Evolutionary conservation across 441 rosid genomes (phyloP).

Genomic region (Adansonia grandidieri): DNA sequence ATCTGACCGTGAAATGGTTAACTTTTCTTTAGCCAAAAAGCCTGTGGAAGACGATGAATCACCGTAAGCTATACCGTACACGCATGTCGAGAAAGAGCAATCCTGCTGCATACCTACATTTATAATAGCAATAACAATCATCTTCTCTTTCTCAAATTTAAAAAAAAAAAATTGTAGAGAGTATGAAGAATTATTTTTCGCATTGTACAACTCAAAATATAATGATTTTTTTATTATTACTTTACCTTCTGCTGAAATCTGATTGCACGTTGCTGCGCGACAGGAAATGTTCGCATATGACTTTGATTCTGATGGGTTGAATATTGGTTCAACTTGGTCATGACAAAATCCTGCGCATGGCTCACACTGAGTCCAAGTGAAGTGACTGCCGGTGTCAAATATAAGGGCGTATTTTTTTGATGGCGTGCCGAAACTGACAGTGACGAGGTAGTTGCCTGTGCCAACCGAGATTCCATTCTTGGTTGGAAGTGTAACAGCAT

Average conservation of each 20-base stretch:
- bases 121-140: not conserved
- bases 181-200: not conserved
- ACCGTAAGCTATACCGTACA: slow-evolving; percentile 50
- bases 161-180: not conserved
- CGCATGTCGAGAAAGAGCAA: slow-evolving; percentile 42
- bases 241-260: slow-evolving; percentile 48
- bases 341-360: slow-evolving; percentile 59
- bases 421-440: slow-evolving; percentile 66
- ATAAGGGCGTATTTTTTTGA: slow-evolving; percentile 42
- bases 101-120: slow-evolving; percentile 14
- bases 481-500: slow-evolving; percentile 48
- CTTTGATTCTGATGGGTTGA: slow-evolving; percentile 52
- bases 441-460: slow-evolving; percentile 63
- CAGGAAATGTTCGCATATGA: slow-evolving; percentile 57
- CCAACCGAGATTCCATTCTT: slow-evolving; percentile 60
- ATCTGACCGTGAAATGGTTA: slow-evolving; percentile 39
- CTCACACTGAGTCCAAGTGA: slow-evolving; percentile 77
- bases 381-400: slow-evolving; percentile 72
- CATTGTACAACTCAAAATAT: not conserved
- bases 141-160: not conserved
- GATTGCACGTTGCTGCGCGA: slow-evolving; percentile 38
- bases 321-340: slow-evolving; percentile 50
- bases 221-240: not conserved
- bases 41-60: slow-evolving; percentile 50
- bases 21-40: slow-evolving; percentile 44